These are phyloP conservation scores for Hypoxylon cercidicola DNA, from an alignment of 495 filamentous ascomycete genomes.

Conservation along the genomic window DNA sequence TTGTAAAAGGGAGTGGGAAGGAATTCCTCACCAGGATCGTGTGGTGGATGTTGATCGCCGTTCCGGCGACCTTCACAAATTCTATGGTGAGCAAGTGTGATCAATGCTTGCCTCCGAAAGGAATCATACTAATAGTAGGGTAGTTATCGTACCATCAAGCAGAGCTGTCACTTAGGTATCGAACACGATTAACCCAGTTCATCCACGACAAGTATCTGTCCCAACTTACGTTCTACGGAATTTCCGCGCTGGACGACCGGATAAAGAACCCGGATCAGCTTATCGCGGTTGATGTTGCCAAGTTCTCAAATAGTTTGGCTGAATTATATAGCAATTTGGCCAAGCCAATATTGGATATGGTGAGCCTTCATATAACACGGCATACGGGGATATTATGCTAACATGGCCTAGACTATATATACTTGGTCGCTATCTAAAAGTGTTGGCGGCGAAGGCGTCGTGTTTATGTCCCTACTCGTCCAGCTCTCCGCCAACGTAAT, in stretches of 20 bases:
- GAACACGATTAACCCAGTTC: conserved; percentile 88
- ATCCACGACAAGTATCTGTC: conserved; percentile 94
- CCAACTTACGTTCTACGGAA: conserved; percentile 97
- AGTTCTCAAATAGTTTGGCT: conserved; percentile 93
- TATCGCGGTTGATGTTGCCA: conserved; percentile 94
- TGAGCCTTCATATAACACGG: conserved; percentile 40
- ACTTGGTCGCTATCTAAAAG: conserved; percentile 91
- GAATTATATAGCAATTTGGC: conserved; percentile 98
- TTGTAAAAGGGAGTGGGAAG: conserved; percentile 90
- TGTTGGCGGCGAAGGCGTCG: conserved; percentile 92
- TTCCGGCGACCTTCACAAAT: conserved; percentile 99
- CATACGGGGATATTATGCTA: conserved; percentile 16
- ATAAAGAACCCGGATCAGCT: conserved; percentile 99
- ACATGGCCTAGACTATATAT: conserved; percentile 72
- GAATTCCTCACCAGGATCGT: conserved; percentile 89
- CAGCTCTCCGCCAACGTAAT: conserved; percentile 93
- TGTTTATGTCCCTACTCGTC: conserved; percentile 93
- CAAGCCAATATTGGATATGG: conserved; percentile 93
- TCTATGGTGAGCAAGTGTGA: conserved; percentile 78
- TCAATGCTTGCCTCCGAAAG: not conserved
- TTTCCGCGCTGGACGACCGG: conserved; percentile 93
- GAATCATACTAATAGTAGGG: conserved; percentile 11
- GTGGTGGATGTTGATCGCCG: conserved; percentile 98
- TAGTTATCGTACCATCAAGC: conserved; percentile 98
- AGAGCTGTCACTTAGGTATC: conserved; percentile 90